Conservation (phyloP, 345 rosid species). For the Acer negundo region DNA sequence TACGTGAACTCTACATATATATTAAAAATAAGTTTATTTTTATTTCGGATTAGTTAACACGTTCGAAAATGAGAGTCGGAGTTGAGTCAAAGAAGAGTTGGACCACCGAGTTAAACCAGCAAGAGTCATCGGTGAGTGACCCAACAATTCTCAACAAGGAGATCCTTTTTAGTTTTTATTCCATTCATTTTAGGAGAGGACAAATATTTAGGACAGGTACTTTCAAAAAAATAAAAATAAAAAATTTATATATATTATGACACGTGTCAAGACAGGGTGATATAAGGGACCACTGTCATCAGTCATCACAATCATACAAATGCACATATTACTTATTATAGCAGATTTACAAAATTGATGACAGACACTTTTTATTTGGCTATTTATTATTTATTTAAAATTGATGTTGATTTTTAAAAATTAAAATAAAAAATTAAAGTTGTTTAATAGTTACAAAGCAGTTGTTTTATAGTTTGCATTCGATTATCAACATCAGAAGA, state of each 20-base stretch:
- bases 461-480: too few relatives aligned
- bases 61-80: too few relatives aligned
- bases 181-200: conserved; percentile 10
- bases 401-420: background rate
- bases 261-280: conserved; percentile 26
- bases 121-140: background rate
- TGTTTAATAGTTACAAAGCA: too few relatives aligned
- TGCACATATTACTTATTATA: background rate
- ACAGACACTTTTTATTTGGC: background rate
- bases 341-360: background rate
- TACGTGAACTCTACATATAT: too few relatives aligned
- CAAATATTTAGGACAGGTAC: conserved; percentile 19
- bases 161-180: conserved; percentile 15
- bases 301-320: background rate
- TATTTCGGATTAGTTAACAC: too few relatives aligned
- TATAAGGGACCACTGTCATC: background rate
- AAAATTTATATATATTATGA: too few relatives aligned
- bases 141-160: background rate
- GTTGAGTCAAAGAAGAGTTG: background rate
- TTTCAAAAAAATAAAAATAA: too few relatives aligned
- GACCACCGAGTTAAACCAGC: background rate
- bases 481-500: too few relatives aligned
- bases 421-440: too few relatives aligned
- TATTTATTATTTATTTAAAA: background rate
- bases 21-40: too few relatives aligned